Conservation (phyloP, 1,139 yeast genomes). For the Pichia sp. region DNA sequence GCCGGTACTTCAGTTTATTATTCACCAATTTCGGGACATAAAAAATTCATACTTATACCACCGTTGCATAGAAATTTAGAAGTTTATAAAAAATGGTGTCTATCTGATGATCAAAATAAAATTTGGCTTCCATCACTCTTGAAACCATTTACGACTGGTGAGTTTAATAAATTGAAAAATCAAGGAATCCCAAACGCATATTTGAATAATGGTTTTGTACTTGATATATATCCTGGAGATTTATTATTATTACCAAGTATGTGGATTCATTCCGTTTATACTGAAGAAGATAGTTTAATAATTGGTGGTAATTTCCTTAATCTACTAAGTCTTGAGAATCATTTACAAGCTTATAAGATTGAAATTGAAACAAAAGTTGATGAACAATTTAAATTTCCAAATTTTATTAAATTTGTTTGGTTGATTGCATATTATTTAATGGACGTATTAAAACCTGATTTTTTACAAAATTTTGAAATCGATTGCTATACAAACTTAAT, state of each 20-base stretch:
- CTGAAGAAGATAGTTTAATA: constrained; percentile 74
- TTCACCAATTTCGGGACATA: constrained; percentile 66
- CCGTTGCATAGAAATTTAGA: constrained; percentile 60
- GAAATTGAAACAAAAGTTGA: constrained; percentile 72
- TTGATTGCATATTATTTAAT: constrained; percentile 44
- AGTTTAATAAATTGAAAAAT: constrained; percentile 5
- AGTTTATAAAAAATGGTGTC: constrained; percentile 68
- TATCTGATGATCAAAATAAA: constrained; percentile 53
- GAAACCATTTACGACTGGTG: constrained; percentile 13
- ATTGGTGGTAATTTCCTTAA: constrained; percentile 87
- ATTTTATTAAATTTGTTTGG: constrained; percentile 68
- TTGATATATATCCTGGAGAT: constrained; percentile 64
- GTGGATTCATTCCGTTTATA: constrained; percentile 88
- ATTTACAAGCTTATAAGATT: constrained; percentile 52
- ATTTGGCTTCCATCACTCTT: constrained; percentile 62
- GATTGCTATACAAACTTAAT: constrained; percentile 17
- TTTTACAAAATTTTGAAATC: constrained; percentile 18
- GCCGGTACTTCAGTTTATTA: constrained; percentile 92
- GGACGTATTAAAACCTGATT: constrained; percentile 15
- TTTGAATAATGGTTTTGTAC: constrained; percentile 51
- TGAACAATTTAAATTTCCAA: constrained; percentile 69
- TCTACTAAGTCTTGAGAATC: constrained; percentile 52
- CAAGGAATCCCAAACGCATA: constrained; percentile 20
- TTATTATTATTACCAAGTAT: constrained; percentile 82
- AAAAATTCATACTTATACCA: constrained; percentile 71